A percentile compares a stretch with the other conserved stretches of the same genome.
Conservation (phyloP, 208 protist species). For the Naegleria lovaniensis region DNA sequence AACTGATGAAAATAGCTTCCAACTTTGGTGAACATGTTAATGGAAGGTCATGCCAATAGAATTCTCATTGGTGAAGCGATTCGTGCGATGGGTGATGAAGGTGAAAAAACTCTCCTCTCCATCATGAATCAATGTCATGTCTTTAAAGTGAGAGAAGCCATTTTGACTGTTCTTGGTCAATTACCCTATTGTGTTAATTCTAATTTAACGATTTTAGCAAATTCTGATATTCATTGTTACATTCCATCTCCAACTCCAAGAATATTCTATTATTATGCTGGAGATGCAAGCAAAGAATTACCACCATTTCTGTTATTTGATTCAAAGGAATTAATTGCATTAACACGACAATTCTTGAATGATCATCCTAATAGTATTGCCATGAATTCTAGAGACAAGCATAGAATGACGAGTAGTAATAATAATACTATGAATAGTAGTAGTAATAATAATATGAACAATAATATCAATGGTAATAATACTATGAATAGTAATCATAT, state of each 20-base stretch:
- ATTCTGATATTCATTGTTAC: background rate
- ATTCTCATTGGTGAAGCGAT: background rate
- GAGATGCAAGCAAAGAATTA: background rate
- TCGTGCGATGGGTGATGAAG: background rate
- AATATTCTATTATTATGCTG: background rate
- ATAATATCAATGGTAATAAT: too few species aligned
- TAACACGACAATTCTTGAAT: background rate
- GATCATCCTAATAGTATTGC: background rate
- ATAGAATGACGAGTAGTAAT: too few species aligned
- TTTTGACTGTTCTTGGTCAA: background rate
- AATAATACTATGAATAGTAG: too few species aligned
- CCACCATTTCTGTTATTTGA: slow-evolving; percentile 3
- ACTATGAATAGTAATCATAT: too few species aligned
- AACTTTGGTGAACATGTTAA: background rate
- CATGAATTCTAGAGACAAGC: too few species aligned
- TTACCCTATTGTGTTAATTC: background rate
- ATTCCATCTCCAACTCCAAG: background rate
- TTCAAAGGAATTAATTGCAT: background rate
- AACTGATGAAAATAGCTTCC: too few species aligned
- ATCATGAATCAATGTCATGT: background rate
- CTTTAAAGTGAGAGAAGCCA: background rate
- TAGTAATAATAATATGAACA: too few species aligned
- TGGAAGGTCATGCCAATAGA: background rate
- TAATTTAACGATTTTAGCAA: background rate
- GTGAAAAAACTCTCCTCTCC: background rate